Conservation (phyloP, 768 basidiomycete genomes). For the Pholiota molesta region DNA sequence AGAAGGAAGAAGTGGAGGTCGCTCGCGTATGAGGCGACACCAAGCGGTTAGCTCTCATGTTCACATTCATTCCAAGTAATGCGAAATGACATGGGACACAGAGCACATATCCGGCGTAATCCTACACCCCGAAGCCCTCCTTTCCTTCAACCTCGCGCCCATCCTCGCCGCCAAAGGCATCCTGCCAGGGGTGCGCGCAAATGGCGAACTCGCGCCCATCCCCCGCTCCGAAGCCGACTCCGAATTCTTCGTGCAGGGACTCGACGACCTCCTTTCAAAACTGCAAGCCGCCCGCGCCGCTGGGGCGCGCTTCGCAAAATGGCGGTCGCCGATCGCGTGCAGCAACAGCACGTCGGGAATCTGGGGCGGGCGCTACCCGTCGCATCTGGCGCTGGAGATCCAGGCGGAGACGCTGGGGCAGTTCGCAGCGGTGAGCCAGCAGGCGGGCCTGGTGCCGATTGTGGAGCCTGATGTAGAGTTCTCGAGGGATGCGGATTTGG, state of each 20-base stretch:
- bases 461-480: conserved; percentile 58
- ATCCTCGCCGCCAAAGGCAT: conserved; percentile 46
- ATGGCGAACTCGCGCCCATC: conserved; percentile 49
- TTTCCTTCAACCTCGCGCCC: conserved; percentile 51
- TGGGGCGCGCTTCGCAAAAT: conserved; percentile 54
- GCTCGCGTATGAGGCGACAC: conserved; percentile 43
- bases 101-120: conserved; percentile 57
- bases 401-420: conserved; percentile 51
- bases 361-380: conserved; percentile 33
- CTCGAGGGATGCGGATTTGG: conserved; percentile 47
- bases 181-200: conserved; percentile 52
- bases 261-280: conserved; percentile 45
- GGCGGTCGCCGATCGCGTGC: conserved; percentile 52
- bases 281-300: conserved; percentile 45
- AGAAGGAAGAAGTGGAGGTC: conserved; percentile 47
- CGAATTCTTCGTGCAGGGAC: conserved; percentile 53
- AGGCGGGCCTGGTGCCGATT: conserved; percentile 54
- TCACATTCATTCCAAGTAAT: neutral
- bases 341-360: conserved; percentile 24
- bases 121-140: conserved; percentile 49
- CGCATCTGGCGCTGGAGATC: conserved; percentile 42
- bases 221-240: conserved; percentile 47
- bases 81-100: conserved; percentile 15
- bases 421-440: conserved; percentile 53
- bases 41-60: conserved; percentile 35